These are phyloP conservation scores for Fusarium anthophilum DNA, from an alignment of 2,329 filamentous ascomycete genomes.

Conservation along the genomic window DNA sequence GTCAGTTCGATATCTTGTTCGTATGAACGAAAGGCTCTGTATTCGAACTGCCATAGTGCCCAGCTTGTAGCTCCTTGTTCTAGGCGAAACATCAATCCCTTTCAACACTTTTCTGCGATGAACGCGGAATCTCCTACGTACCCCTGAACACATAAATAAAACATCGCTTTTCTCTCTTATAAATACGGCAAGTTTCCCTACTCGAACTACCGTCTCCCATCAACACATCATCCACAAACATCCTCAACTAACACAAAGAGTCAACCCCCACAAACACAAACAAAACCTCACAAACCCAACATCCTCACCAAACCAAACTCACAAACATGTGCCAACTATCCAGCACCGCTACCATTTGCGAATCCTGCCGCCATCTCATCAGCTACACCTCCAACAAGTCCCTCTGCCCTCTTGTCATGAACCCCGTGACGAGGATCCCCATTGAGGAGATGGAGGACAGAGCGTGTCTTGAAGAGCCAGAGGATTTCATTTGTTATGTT, in stretches of 20 bases:
- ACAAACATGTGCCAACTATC: conserved; percentile 13
- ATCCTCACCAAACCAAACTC: neutral
- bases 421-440: neutral
- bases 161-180: neutral
- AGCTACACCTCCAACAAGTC: neutral
- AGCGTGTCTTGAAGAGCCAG: neutral
- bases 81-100: neutral
- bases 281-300: neutral
- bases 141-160: neutral
- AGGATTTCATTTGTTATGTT: neutral
- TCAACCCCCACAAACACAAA: neutral
- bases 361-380: neutral
- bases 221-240: neutral
- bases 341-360: conserved; percentile 5
- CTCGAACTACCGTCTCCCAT: no score
- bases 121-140: neutral
- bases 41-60: neutral
- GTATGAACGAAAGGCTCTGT: neutral
- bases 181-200: neutral
- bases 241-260: neutral
- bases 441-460: neutral
- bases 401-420: neutral
- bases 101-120: neutral
- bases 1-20: neutral
- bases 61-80: neutral